These are phyloP conservation scores for Yamagishiella unicocca DNA, from an alignment of 139 green algal genomes.

Conservation along the genomic window DNA sequence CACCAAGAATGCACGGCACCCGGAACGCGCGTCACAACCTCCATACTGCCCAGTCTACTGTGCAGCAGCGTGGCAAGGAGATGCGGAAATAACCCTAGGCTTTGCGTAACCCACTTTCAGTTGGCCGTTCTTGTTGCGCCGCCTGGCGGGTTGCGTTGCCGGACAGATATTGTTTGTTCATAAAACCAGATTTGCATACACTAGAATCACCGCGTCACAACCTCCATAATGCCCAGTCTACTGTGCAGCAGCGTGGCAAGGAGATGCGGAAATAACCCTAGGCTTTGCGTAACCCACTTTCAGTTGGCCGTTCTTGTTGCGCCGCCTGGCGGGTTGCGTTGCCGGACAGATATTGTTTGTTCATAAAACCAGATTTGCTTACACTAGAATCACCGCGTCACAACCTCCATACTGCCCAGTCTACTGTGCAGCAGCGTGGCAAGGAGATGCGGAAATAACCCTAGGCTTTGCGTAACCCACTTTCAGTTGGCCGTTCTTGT, in stretches of 20 bases:
- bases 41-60: conserved; percentile 6
- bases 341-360: neutral
- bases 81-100: neutral
- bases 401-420: conserved; percentile 47
- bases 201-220: conserved; percentile 49
- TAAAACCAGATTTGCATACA: neutral
- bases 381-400: conserved; percentile 34
- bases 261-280: conserved; percentile 36
- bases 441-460: conserved; percentile 37
- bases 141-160: too few species aligned
- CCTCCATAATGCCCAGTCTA: conserved; percentile 41
- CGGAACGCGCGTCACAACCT: conserved; percentile 50
- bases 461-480: neutral
- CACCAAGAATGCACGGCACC: too few species aligned
- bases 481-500: too few species aligned
- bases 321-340: neutral
- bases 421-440: conserved; percentile 45
- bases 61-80: conserved; percentile 44
- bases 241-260: conserved; percentile 57
- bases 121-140: neutral
- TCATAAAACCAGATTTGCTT: too few species aligned
- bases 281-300: neutral
- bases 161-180: neutral
- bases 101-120: neutral
- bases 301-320: neutral